phyloP scores from a whole-genome alignment of 805 yeast genomes.

The Kuraishia cidri region DNA sequence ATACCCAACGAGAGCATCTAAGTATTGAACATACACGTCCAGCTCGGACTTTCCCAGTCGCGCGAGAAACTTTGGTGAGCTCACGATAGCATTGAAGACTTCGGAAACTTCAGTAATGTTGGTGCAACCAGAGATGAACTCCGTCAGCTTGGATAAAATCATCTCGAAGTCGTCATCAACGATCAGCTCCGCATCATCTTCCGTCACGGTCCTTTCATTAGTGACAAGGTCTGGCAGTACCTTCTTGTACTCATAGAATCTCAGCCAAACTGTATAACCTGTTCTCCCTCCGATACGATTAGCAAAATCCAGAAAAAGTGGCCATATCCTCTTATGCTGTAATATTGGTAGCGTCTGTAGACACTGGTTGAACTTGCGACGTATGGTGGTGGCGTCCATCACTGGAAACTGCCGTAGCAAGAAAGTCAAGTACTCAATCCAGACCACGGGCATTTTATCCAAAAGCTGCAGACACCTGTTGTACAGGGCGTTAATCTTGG shows the following conservation, averaged over 20 bases:
- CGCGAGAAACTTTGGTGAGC: constrained; percentile 23
- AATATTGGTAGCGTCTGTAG: constrained; percentile 37
- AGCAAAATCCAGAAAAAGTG: constrained; percentile 40
- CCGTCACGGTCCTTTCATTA: too few relatives aligned
- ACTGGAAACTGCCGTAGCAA: constrained; percentile 18
- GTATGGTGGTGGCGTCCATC: constrained; percentile 24
- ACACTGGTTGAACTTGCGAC: constrained; percentile 39
- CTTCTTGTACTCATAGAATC: constrained; percentile 18
- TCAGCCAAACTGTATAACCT: constrained; percentile 19
- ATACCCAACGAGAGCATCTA: constrained; percentile 26
- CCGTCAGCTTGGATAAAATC: constrained; percentile 1
- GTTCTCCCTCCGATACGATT: constrained; percentile 30
- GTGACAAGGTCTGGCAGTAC: constrained; percentile 2
- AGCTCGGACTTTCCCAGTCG: constrained; percentile 31
- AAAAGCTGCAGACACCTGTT: constrained; percentile 34
- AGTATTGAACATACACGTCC: constrained; percentile 36
- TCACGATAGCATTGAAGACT: constrained; percentile 22
- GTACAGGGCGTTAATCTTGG: constrained; percentile 22
- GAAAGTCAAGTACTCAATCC: constrained; percentile 42
- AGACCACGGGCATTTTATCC: constrained; percentile 35
- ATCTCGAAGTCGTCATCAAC: constrained; percentile 1
- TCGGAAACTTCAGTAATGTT: constrained; percentile 3
- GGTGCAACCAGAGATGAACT: neutral
- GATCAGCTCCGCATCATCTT: neutral
- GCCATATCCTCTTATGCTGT: constrained; percentile 51